Evolutionary conservation across 2,329 filamentous ascomycete species (phyloP).

Genomic region (Epichloe scottii): DNA sequence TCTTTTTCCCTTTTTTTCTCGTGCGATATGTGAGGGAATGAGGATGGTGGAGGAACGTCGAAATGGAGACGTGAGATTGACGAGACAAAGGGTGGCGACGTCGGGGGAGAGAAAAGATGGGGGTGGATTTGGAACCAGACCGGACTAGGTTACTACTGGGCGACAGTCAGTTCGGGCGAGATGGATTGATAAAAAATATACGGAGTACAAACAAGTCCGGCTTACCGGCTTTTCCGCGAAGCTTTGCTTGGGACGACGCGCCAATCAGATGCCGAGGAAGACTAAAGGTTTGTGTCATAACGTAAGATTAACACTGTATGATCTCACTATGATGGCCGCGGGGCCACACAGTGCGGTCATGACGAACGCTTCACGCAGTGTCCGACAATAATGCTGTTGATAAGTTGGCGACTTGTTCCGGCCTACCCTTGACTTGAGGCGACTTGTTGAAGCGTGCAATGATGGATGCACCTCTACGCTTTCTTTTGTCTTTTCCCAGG

Average conservation of each 20-base stretch:
- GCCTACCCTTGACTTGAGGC: too few species aligned
- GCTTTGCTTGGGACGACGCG: neutral
- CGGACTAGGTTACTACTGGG: too few species aligned
- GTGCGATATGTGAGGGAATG: neutral
- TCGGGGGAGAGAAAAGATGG: neutral
- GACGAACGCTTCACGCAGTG: too few species aligned
- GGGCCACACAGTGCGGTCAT: neutral
- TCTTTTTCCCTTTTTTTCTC: neutral
- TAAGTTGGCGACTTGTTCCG: too few species aligned
- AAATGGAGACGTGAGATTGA: constrained; percentile 1
- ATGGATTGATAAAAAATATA: constrained; percentile 1
- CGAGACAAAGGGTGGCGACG: constrained; percentile 3
- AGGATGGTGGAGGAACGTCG: neutral
- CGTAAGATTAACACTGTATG: neutral
- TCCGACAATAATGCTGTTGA: too few species aligned
- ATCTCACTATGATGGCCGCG: too few species aligned
- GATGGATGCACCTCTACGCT: neutral
- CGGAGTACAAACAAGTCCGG: neutral
- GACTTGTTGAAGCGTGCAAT: too few species aligned
- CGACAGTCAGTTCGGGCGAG: neutral
- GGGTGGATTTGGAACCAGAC: neutral
- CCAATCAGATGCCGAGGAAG: constrained; percentile 2
- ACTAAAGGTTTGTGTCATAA: neutral
- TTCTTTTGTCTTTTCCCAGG: neutral
- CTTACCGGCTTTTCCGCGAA: neutral